Evolutionary conservation across 768 basidiomycete species (phyloP), one percentile per base, ranked within the genome.

Genomic region (Lyophyllum semitale): DNA sequence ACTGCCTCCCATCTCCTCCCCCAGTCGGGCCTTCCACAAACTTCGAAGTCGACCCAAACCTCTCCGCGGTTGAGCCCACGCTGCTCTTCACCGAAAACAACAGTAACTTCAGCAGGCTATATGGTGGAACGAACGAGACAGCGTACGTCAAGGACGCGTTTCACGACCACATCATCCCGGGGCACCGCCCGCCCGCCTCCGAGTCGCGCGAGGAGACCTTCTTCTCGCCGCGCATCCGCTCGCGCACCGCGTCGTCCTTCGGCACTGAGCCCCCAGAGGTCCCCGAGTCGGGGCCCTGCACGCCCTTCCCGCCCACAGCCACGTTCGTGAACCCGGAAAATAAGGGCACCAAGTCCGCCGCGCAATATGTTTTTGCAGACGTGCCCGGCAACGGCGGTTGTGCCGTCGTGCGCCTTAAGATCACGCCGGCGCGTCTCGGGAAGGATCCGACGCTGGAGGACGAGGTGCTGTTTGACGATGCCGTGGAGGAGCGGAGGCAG

Each of bases 41-140:
- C 55, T 83, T 84, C 50, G 77, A 79, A 58, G 80, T 79, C 20
- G 83, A 89, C 59, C 83, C 84, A 20, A 84, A 84, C 13, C 77
- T 79, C 32, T 88, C 88, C 40, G 80, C 83, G 27, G 80, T 93
- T 18, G 84, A 89, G 40, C 95, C 97, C 0, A 86, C 91, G 8
- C 76, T 99, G 32, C 71, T 98, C 17, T 99, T 99, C 71, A 95
- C 95, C 13, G 96, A 98, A 64, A 99, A 98, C 71, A 92, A 98
- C 68, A 97, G 96, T 58, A 99, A 99, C 78, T 96, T 89, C 69
- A 80, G 81, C 66, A 84, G 97, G 51, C 79, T 99, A 23, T 99
- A 98, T 68, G 89, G 88, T 20, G 95, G 91, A 7, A 77, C 86
- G 61, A 99, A 99, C 75, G 77, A 82, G 48, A 85, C 87, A 0